Base-by-base conservation (phyloP, 306 rosid genomes). In the Rosa multiflora region DNA sequence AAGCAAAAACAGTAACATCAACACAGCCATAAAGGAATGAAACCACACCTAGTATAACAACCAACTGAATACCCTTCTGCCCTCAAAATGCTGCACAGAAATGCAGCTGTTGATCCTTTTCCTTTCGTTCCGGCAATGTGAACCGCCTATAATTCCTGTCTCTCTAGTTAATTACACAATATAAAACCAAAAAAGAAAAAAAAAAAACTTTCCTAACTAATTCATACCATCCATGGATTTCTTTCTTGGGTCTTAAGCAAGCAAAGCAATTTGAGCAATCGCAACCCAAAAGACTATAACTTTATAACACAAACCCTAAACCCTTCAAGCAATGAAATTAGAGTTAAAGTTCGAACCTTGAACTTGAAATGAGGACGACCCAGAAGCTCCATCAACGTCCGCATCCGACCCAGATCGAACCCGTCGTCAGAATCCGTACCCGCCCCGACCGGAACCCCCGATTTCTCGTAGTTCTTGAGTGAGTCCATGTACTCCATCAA, bases 61-160 rank as follows among this genome's bases (percentile, higher is more conserved):
- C 98, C 99, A 83, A 92, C 94, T 75, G 91, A 87, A 85, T 95
- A 92, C 12, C 99, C 97, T 87, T 92, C 86, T 17, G 87, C 83
- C 82, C 96, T 86, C 81, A 91, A 78, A 67, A 92, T 92, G 85
- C 81, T 91, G 80, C 92, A 87, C 81, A 95, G 83, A 80, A 91
- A 95, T 2, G 96, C 92, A 40, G 98, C 90, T 17, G 85, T 84
- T 39, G 89, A 91, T 76, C 91, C 89, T 78, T 88, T 88, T 47
- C 89, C 91, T 63, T 88, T 88, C 10, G 91, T 82, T 58, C 91
- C 87, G 47, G 89, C 85, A 58, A 88, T 83, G 59, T 88, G 89
- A 74, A 88, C 79, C 2, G 87, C 85, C 91, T 88, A 80, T 48
- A 81, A 55, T 71, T 59, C 79, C 58, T 80, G 79, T 37, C 74